Conservation (phyloP, 1,139 yeast genomes). For the Sugiyamaella pinicola region DNA sequence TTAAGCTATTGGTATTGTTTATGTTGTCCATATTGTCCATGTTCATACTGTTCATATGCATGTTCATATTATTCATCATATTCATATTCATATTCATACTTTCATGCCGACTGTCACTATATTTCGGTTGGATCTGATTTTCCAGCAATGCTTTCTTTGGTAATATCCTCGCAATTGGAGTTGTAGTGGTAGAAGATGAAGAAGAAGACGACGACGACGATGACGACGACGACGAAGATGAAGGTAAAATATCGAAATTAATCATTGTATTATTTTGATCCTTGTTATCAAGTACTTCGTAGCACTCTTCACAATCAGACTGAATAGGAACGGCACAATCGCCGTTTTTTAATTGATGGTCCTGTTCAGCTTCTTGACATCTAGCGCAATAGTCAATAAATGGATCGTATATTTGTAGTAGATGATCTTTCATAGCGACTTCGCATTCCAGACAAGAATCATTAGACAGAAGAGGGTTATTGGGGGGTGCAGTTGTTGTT, state of each 20-base stretch:
- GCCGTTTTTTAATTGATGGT: constrained; percentile 20
- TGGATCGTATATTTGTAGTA: constrained; percentile 23
- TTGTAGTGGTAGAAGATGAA: not conserved
- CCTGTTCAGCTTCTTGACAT: constrained; percentile 29
- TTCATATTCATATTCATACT: not conserved
- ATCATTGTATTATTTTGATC: not conserved
- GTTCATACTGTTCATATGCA: too few species aligned
- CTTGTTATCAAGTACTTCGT: not conserved
- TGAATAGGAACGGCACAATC: constrained; percentile 11
- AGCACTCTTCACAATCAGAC: constrained; percentile 14
- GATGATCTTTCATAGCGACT: constrained; percentile 21
- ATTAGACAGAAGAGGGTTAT: not conserved
- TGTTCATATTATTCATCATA: too few species aligned
- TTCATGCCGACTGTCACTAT: constrained; percentile 17
- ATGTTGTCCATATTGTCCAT: too few species aligned
- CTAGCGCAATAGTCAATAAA: constrained; percentile 24
- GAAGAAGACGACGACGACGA: too few species aligned
- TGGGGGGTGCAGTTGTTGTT: not conserved
- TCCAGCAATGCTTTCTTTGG: constrained; percentile 12
- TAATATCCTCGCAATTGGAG: not conserved
- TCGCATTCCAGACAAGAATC: constrained; percentile 21
- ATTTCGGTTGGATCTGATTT: constrained; percentile 17
- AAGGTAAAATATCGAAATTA: not conserved
- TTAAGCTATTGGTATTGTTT: too few species aligned
- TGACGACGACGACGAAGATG: too few species aligned